Percentiles rank a stretch among this genome's conserved stretches.
Evolutionary conservation across 805 yeast species (phyloP).

Genomic region (Zygosaccharomyces bailii): DNA sequence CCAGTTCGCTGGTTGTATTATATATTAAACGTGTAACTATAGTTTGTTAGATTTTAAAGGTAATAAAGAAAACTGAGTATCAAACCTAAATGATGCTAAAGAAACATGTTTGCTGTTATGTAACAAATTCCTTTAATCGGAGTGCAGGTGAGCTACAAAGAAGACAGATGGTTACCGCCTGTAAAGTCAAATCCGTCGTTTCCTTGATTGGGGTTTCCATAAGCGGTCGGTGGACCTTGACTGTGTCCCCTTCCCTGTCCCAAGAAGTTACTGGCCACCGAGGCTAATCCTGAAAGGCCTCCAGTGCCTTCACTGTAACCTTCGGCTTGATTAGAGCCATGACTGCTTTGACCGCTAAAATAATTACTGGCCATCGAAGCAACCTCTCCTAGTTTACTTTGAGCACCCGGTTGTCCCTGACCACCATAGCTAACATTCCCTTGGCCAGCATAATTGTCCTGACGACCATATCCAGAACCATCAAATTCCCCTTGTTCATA

Average conservation of each 20-base stretch:
- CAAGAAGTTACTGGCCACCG: constrained; percentile 5
- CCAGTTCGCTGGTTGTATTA: constrained; percentile 5
- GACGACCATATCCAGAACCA: neutral
- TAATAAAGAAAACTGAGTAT: neutral
- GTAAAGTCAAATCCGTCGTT: constrained; percentile 2
- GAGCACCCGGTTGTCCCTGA: neutral
- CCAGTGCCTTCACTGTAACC: neutral
- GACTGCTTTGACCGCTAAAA: neutral
- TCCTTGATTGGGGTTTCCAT: constrained; percentile 2
- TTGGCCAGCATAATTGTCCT: neutral
- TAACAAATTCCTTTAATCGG: no score
- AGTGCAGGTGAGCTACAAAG: neutral
- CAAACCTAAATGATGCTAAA: no score
- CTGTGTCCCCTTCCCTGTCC: constrained; percentile 2
- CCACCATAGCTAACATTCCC: constrained; percentile 1
- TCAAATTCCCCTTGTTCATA: neutral
- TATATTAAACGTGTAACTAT: constrained; percentile 6
- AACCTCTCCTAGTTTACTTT: constrained; percentile 1
- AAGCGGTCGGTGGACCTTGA: constrained; percentile 2
- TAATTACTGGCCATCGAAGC: constrained; percentile 6
- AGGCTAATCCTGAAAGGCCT: constrained; percentile 2
- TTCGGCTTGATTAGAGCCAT: neutral
- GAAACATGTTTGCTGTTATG: no score
- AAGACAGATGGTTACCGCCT: constrained; percentile 3
- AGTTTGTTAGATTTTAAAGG: neutral